Percentiles rank a stretch among this genome's conserved stretches.
These are phyloP conservation scores for Annulohypoxylon maeteangense DNA, from an alignment of 495 filamentous ascomycete genomes.

Conservation along the genomic window DNA sequence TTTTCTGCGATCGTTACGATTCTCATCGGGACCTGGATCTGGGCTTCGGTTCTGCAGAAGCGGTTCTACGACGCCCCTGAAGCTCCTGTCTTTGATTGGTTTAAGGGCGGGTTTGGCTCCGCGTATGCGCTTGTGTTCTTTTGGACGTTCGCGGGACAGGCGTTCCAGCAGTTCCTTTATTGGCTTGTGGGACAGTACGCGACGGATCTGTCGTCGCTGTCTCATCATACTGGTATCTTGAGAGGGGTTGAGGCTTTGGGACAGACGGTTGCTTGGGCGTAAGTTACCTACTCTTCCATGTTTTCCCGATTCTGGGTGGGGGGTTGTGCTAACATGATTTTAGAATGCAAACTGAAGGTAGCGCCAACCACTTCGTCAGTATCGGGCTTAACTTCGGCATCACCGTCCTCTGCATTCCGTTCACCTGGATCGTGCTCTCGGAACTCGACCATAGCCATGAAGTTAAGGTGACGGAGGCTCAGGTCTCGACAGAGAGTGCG, in stretches of 20 bases:
- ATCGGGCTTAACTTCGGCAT: conserved; percentile 51
- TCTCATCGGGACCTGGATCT: conserved; percentile 49
- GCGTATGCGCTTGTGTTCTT: conserved; percentile 49
- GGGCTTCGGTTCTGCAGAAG: conserved; percentile 45
- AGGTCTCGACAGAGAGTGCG: conserved; percentile 1
- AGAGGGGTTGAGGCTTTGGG: conserved; percentile 48
- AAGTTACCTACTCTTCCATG: conserved; percentile 23
- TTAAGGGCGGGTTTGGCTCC: conserved; percentile 44
- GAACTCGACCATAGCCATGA: conserved; percentile 44
- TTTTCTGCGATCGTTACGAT: conserved; percentile 42
- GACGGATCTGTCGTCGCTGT: conserved; percentile 43
- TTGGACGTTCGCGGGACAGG: conserved; percentile 51
- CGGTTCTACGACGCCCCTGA: conserved; percentile 41
- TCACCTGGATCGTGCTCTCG: conserved; percentile 48
- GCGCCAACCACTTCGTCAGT: conserved; percentile 48
- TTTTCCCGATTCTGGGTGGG: background rate
- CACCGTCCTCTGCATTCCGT: conserved; percentile 45
- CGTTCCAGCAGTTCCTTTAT: conserved; percentile 50
- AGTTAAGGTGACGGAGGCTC: conserved; percentile 29
- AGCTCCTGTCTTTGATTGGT: conserved; percentile 48
- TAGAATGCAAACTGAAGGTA: conserved; percentile 50
- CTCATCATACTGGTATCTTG: conserved; percentile 47
- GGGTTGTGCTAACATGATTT: background rate
- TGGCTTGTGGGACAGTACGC: conserved; percentile 50
- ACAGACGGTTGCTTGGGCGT: conserved; percentile 52